Evolutionary conservation across 2,329 filamentous ascomycete species (phyloP), one percentile per base, ranked within the genome.

Genomic region (Hymenoscyphus repandus): DNA sequence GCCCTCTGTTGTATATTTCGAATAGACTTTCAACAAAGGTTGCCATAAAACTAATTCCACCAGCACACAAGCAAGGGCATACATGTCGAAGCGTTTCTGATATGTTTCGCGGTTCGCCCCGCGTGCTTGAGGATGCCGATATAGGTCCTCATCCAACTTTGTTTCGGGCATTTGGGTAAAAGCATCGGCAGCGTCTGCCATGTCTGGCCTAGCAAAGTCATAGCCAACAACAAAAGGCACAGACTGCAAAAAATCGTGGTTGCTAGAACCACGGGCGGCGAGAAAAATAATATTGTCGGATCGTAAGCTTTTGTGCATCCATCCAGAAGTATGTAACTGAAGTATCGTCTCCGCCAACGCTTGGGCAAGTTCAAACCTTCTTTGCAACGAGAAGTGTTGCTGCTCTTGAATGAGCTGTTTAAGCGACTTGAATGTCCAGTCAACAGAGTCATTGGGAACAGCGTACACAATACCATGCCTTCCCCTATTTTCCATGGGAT

Each of bases 251-350:
- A 56, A 12, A 22, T 43, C 17, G 15, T 33, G 15, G 22, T 44
- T 22, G 18, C 15, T 36, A 37, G 11, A 11, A 3, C 32, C 36
- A 17, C 32, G 12, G 13, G 32, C 27, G 4, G 42, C 49, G 33
- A 57, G 54, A 50, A 59, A 53, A 11, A 59, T 27, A 12, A 59
- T 49, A 33, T 58, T 59, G 1, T 53, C 53, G 5, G 54, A 50
- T 20, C 53, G 49, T 6, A 58, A 33, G 12, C 51, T 51, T 39
- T 59, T 59, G 46, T 58, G 57, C 15, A 58, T 41, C 56, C 58
- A 58, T 17, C 48, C 50, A 31, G 51, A 42, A 15, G 48, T 51
- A 36, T 58, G 56, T 6, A 60, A 32, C 27, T 56, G 45, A 10
- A 51, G 20, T 9, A 53, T 32, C 10, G 43, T 55, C 34, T 55